Base-by-base conservation (phyloP, 257 asterid species). In the Nicotiana benthamiana region DNA sequence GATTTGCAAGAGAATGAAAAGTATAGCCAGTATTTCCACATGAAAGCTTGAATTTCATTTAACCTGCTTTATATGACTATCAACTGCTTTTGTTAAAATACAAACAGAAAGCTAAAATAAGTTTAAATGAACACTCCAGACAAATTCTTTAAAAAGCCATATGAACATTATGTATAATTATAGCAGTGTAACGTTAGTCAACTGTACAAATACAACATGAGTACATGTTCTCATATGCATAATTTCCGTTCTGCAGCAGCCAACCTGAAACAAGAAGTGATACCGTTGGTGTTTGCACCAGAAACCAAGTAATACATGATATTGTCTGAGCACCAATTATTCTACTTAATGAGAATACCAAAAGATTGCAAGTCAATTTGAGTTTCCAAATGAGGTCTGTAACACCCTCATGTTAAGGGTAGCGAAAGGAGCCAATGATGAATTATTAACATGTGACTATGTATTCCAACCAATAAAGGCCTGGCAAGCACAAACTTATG, bases 191-290 rank as follows among this genome's bases (percentile, higher is more conserved):
- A 43, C 6, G 32, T 28, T 36, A 68, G 57, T 68, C 10, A 68
- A 36, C 54, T 40, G 57, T 40, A 68, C 57, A 68, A 11, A 40
- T 27, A 36, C 12, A 40, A 68, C 54, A 68, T 9, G 6, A 4
- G n/a, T 11, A 68, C 22, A 28, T 5, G 16, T 22, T 20, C 4
- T 22, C 15, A 22, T 20, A 68, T 11, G 76, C 56, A 68, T 68
- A 13, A 70, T 20, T 43, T 43, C 32, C 59, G 13, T 40, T 70
- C 59, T 70, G 34, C 20, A 22, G 13, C 12, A 40, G 8, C 56
- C 77, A 70, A 36, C 59, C 77, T 70, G 77, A 6, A 70, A 43
- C 77, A 70, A 70, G 57, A 70, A 70, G 59, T 70, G 57, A 70
- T 22, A 12, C 77, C 20, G 76, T 68, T 68, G 76, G n/a, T 20